phyloP scores from a whole-genome alignment of 768 basidiomycete species.

The Steccherinum ochraceum region DNA sequence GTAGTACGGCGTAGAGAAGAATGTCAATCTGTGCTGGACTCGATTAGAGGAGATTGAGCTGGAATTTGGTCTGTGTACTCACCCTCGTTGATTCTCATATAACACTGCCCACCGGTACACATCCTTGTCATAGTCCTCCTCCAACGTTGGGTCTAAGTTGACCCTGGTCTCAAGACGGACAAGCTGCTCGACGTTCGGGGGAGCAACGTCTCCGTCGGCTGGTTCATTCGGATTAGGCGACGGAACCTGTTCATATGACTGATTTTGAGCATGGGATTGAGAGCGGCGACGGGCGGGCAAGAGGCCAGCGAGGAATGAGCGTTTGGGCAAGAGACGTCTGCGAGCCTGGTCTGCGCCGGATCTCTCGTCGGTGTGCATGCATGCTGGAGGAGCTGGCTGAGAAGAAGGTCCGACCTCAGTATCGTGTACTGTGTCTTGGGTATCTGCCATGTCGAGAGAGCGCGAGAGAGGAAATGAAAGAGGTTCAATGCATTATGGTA shows the following conservation, averaged over 20 bases:
- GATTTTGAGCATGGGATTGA: not conserved
- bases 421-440: no score
- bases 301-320: constrained; percentile 6
- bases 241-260: not conserved
- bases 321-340: constrained; percentile 28
- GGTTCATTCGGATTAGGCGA: not conserved
- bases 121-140: constrained; percentile 32
- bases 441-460: no score
- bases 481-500: no score
- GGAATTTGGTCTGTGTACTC: constrained; percentile 13
- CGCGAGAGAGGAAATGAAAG: no score
- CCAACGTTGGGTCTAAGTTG: constrained; percentile 2
- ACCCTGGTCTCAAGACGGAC: constrained; percentile 9
- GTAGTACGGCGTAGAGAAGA: constrained; percentile 71
- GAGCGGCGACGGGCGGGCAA: constrained; percentile 1
- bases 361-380: constrained; percentile 35
- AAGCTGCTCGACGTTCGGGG: constrained; percentile 2
- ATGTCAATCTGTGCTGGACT: constrained; percentile 53
- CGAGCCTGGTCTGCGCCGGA: constrained; percentile 40
- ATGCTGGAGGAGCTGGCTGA: constrained; percentile 31
- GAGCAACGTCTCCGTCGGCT: not conserved
- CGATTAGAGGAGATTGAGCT: not conserved
- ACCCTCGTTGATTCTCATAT: constrained; percentile 85
- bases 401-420: constrained; percentile 15
- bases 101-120: constrained; percentile 71